Evolutionary conservation across 1,139 yeast genomes (phyloP), one percentile per base, ranked within the genome.

Genomic region (Hansenula lynferdii): DNA sequence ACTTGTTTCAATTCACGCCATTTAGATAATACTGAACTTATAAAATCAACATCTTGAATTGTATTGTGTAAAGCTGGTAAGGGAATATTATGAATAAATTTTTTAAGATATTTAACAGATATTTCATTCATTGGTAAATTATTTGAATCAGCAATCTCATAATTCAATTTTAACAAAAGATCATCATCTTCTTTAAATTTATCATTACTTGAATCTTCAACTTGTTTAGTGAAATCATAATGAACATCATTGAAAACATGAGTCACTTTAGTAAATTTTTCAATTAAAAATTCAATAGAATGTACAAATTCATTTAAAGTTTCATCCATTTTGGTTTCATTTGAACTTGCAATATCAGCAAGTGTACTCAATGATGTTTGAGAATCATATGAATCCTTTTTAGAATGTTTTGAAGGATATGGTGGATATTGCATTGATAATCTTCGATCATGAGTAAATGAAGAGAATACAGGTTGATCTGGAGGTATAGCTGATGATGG

Each of bases 311-410:
- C 12, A 6, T 19, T 28, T 21, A 34, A 12, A 3, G 39, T 37
- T 2, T 28, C 42, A 2, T 24, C 25, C 24, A 35, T 22, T 14
- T 23, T 29, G n/a, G 16, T 14, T 4, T 22, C 31, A 22, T 19
- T 39, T 24, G 5, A 45, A 17, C 40, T 44, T 3, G 53, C 56
- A 31, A 51, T 47, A 35, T 50, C 55, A 5, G 56, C 57, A 12
- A 51, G 29, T 2, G 53, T 43, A 2, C 47, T 43, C 10, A 51
- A 35, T 0, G 54, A 51, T 1, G 43, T 38, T 27, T 51, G 53
- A 2, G 51, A 49, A 38, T 49, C 54, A 24, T 45, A 42, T 0
- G 56, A 51, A 28, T 48, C 52, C 11, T 39, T 43, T 32, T 45
- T 46, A 2, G 16, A 26, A 28, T 47, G 37, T 5, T 28, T 26